Percentiles rank a stretch among this genome's conserved stretches.
phyloP scores from a whole-genome alignment of 176 grass and related monocot species.

The Otatea glauca region DNA sequence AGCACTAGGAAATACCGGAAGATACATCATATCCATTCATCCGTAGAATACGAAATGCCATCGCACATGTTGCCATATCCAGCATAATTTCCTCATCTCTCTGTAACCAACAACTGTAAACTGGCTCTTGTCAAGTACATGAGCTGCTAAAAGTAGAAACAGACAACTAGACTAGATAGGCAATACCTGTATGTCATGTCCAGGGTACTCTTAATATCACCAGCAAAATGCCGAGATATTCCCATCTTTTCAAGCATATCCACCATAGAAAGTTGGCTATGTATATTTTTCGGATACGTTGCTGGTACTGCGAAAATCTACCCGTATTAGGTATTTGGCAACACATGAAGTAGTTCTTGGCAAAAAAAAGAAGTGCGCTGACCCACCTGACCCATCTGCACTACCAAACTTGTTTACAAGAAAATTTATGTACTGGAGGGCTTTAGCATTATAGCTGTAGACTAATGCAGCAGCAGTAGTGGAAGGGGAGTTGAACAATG shows the following conservation, averaged over 20 bases:
- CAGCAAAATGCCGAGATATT: conserved; percentile 55
- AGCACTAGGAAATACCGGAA: conserved; percentile 42
- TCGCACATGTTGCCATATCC: conserved; percentile 62
- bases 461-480: conserved; percentile 60
- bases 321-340: conserved; percentile 14
- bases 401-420: conserved; percentile 56
- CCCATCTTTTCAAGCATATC: conserved; percentile 69
- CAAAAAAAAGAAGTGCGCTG: background rate
- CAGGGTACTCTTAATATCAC: conserved; percentile 65
- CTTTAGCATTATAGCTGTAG: conserved; percentile 51
- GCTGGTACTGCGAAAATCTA: conserved; percentile 54
- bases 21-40: conserved; percentile 72
- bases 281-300: conserved; percentile 49
- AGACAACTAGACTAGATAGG: background rate
- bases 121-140: conserved; percentile 7
- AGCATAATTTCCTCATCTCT: conserved; percentile 63
- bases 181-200: conserved; percentile 62
- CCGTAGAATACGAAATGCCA: conserved; percentile 75
- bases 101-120: conserved; percentile 78
- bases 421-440: conserved; percentile 64
- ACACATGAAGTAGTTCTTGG: background rate
- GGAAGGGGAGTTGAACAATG: conserved; percentile 73
- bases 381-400: conserved; percentile 52
- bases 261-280: conserved; percentile 60
- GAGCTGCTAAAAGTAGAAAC: background rate